Evolutionary conservation across 768 basidiomycete genomes (phyloP), one percentile per base, ranked within the genome.

Genomic region (Boletus fagicola): DNA sequence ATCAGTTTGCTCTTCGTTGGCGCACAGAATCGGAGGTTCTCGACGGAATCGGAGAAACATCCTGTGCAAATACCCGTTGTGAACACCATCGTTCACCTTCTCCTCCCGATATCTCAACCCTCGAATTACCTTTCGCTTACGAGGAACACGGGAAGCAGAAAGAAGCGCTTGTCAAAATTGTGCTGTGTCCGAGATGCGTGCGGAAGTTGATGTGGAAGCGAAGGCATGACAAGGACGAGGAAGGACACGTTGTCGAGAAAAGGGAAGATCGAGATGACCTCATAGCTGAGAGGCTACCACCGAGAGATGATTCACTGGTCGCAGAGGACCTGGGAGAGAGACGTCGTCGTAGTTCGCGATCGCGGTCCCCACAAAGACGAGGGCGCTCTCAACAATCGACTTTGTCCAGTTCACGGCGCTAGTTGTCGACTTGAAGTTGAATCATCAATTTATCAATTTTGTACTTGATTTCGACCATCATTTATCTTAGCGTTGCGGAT

Each of bases 41-140:
- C 3, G 82, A 84, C 0, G 91, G 90, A 24, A 82, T 85, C 3
- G 96, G 94, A 3, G 92, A 97, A 70, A 81, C 83, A 4, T 90
- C 92, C 0, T 98, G 96, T 66, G 95, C 83, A 1, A 95, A 95
- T 61, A 84, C 92, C 22, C 90, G 94, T 24, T 98, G 96, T 67
- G 73, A 78, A 49, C 80, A 80, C 62, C 88, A 94, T 60, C 74
- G 78, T 49, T 65, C 66, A 16, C 53, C 60, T 45, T 54, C 64
- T 30, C 50, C 64, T 70, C 49, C 65, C 30, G 63, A 74, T 5
- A 76, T 96, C 31, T 80, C 81, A 13, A 93, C 93, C 10, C 82
- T 94, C 44, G 94, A 98, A 71, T 78, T 98, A 2, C 95, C 94
- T 0, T 98, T 98, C 66, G 81, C 84, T 9, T 98, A 98, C 71